Base-by-base conservation (phyloP, 768 basidiomycete species). In the Gymnopilus junonius region DNA sequence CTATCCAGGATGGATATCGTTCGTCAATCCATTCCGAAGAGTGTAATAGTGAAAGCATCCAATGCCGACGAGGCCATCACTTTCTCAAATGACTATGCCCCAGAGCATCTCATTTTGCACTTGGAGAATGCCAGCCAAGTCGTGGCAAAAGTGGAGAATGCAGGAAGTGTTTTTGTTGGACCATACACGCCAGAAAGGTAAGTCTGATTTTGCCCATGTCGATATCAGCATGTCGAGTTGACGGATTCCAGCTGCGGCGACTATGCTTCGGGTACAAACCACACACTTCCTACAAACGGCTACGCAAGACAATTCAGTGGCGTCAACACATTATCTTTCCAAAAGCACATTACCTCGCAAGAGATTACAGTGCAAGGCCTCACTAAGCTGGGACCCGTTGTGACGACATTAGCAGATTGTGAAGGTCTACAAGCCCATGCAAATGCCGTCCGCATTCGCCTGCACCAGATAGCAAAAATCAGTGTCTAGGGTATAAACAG, bases 261-360 rank as follows among this genome's bases (percentile, higher is more conserved):
- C 76, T 99, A 99, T 70, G 97, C 97, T 6, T 99, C 97, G 0
- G 97, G 97, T 20, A 99, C 97, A 8, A 99, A 99, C 76, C 97
- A 99, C 80, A 99, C 97, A 0, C 82, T 99, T 23, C 97, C 97
- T 37, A 97, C 94, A 10, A 95, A 94, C 65, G 95, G 97, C 23
- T 99, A 95, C 75, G 97, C 97, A 23, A 89, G 94, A 54, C 97
- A 99, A 74, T 99, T 96, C 81, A 97, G 95, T 68, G 97, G 97
- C 4, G 97, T 99, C 68, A 98, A 97, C 79, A 98, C 97, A 0
- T 81, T 86, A 8, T 95, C 95, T 1, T 99, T 99, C 91, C 96
- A 98, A 74, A 99, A 99, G 77, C 92, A 99, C 75, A 98, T 99
- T 69, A 99, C 97, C 14, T 95, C 94, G 5, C 97, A 99, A 74